These are phyloP conservation scores for Boletus tylopilopsis DNA, from an alignment of 768 basidiomycete species.

Conservation along the genomic window DNA sequence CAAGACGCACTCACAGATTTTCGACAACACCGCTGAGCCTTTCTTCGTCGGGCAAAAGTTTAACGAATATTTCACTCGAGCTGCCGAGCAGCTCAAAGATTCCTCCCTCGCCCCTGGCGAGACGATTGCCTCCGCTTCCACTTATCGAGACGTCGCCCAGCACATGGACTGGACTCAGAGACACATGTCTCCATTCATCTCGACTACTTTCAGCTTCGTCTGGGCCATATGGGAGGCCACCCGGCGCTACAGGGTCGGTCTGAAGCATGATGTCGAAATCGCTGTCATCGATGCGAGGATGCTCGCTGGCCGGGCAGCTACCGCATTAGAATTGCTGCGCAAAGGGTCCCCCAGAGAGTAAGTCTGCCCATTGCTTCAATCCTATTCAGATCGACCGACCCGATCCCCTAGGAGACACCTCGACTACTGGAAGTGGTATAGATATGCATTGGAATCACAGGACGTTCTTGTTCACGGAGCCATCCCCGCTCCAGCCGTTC, in stretches of 20 bases:
- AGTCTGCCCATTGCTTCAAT: constrained; percentile 21
- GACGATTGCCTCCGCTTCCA: constrained; percentile 28
- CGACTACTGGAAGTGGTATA: constrained; percentile 75
- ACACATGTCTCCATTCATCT: constrained; percentile 63
- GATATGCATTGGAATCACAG: constrained; percentile 72
- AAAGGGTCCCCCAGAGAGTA: constrained; percentile 54
- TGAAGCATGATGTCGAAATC: constrained; percentile 76
- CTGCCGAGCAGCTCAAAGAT: constrained; percentile 36
- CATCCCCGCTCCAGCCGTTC: constrained; percentile 61
- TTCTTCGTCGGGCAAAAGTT: constrained; percentile 71
- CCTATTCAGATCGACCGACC: not conserved
- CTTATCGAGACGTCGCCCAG: constrained; percentile 60
- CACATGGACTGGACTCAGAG: constrained; percentile 82
- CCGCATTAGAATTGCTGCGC: constrained; percentile 61
- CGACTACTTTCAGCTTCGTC: constrained; percentile 75
- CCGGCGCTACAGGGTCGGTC: constrained; percentile 62
- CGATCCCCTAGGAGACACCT: constrained; percentile 44
- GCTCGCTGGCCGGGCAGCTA: constrained; percentile 54
- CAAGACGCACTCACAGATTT: constrained; percentile 53
- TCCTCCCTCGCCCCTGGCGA: constrained; percentile 31
- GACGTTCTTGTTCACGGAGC: constrained; percentile 68
- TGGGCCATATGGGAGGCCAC: constrained; percentile 85
- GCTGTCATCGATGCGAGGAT: constrained; percentile 71
- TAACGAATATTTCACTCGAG: constrained; percentile 38
- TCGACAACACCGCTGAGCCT: constrained; percentile 48